Evolutionary conservation across 2,329 filamentous ascomycete species (phyloP), one percentile per base, ranked within the genome.

Genomic region (Myriangium duriaei): DNA sequence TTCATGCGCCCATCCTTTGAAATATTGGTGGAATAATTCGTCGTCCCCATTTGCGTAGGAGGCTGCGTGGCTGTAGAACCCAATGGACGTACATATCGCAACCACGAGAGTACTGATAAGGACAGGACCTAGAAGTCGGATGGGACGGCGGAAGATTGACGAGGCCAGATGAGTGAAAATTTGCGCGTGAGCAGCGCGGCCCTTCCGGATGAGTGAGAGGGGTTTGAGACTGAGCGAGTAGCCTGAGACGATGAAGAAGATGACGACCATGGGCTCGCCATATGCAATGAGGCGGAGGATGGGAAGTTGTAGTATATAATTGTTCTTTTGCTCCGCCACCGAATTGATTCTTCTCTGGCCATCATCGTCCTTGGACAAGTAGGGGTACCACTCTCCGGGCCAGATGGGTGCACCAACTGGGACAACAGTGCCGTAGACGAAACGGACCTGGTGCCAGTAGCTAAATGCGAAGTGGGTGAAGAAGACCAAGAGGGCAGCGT

Each of bases 401-500:
- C 42, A 45, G 34, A 31, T 48, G 17, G 46, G 44, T 28, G 32
- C 12, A 4, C 16, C 32, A 6, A 33, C 16, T 18, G 40, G 37
- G 13, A 30, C 31, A 14, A 37, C 26, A 15, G 41, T 43, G 19
- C 41, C 41, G 17, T 43, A 43, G 13, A 34, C 15, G 4, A 37
- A 29, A 4, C 26, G 17, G 11, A 29, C 32, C 19, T 40, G 30
- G 13, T 38, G 15, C 19, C 39, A 38, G 16, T 43, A 43, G 7
- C 28, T 21, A 12, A 39, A 43, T 11, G 70, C 56, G 51, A 78
- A 66, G 53, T 79, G 73, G 37, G 76, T 71, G 45, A 68, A 63
- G 53, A 79, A 81, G 11, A 81, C 77, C 17, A 80, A 51, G 18
- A 81, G 64, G 3, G 76, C 74, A 4, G 76, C 76, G 44, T 81